Evolutionary conservation across 768 basidiomycete species (phyloP), one percentile per base, ranked within the genome.

Genomic region (Clathrus columnatus): DNA sequence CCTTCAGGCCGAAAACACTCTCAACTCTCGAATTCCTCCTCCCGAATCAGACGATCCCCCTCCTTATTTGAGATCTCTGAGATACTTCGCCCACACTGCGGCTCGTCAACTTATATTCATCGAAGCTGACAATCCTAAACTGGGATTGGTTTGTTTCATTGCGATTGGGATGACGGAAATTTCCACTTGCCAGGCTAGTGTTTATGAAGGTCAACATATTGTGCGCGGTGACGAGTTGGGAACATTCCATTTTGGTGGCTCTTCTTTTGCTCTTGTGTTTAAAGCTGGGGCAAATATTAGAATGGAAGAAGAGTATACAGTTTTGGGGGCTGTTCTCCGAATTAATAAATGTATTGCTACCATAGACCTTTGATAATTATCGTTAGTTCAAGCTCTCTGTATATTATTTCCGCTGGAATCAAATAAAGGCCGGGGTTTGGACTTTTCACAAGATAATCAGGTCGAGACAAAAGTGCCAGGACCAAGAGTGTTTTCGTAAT

Each of bases 161-260:
- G 78, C 66, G 0, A 72, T 84, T 8, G 83, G 83, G 0, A 81
- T 85, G 72, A 70, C 71, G 0, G 83, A 85, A 64, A 73, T 84
- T 1, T 84, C 80, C 28, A 83, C 80, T n/a, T 79, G 77, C 57
- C 73, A 77, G 58, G 62, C 75, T 18, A 74, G 67, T 0, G 81
- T 83, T 20, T 66, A 65, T 61, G 69, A 64, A 16, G 76, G 78
- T 0, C 63, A 81, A 27, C 57, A 57, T 36, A 64, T 84, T 21
- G 68, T 66, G 52, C 76, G 76, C 59, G 82, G 84, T 1, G 77
- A 83, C 26, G 66, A 83, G 62, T 57, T 81, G 0, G 84, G 83
- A 57, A 75, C 70, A 73, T 80, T 84, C 75, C 82, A 82, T 63
- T 83, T 80, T 67, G 82, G 80, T 7, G 82, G 81, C 5, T 82